Conservation (phyloP, 257 asterid genomes). For the Primulina huaijiensis region DNA sequence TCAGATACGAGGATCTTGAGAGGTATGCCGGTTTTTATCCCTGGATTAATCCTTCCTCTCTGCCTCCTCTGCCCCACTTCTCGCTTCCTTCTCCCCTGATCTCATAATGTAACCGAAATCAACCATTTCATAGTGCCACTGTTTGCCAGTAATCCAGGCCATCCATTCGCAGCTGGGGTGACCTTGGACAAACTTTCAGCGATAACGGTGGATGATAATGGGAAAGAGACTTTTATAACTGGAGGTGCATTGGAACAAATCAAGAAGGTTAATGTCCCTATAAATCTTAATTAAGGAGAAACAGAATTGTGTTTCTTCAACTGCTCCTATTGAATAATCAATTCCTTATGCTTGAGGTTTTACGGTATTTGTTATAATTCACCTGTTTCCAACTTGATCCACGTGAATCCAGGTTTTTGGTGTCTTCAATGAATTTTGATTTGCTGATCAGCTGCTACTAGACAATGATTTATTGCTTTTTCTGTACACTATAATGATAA, state of each 20-base stretch:
- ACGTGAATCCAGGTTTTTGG: background rate
- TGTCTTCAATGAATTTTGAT: slow-evolving; percentile 7
- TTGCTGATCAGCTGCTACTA: slow-evolving; percentile 14
- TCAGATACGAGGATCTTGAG: slow-evolving; percentile 97
- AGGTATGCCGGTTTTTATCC: slow-evolving; percentile 51
- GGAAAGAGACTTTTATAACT: slow-evolving; percentile 78
- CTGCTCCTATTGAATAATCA: slow-evolving; percentile 4
- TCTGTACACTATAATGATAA: background rate
- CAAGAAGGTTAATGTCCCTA: slow-evolving; percentile 64
- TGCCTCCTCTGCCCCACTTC: background rate
- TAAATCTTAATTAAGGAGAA: slow-evolving; percentile 14
- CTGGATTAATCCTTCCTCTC: slow-evolving; percentile 1
- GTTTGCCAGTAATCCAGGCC: slow-evolving; percentile 81
- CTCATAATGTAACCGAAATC: slow-evolving; percentile 19
- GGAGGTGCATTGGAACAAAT: slow-evolving; percentile 86
- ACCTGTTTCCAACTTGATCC: slow-evolving; percentile 7
- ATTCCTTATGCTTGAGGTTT: slow-evolving; percentile 1
- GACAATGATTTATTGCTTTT: slow-evolving; percentile 4
- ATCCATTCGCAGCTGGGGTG: slow-evolving; percentile 89
- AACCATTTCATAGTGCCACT: slow-evolving; percentile 23
- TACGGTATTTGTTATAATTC: background rate
- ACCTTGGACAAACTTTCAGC: slow-evolving; percentile 91
- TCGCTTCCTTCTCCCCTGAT: slow-evolving; percentile 14
- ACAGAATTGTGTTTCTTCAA: background rate
- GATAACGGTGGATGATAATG: slow-evolving; percentile 81